These are phyloP conservation scores for Zalaria sp. DNA, from an alignment of 2,329 filamentous ascomycete genomes.

Conservation along the genomic window DNA sequence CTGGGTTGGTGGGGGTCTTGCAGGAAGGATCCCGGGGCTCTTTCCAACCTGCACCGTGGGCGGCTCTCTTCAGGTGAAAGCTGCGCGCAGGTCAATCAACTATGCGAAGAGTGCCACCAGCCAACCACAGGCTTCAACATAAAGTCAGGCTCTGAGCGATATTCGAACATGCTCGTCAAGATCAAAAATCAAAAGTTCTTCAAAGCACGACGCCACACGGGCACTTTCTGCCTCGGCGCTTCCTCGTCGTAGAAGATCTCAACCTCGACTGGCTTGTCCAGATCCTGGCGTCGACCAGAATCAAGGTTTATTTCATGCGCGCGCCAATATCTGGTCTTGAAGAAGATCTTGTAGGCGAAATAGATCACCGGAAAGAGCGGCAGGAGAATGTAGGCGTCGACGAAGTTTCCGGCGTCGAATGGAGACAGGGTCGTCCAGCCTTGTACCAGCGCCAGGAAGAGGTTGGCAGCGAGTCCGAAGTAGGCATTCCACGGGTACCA, in stretches of 20 bases:
- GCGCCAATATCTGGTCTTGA: conserved; percentile 21
- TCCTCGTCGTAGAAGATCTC: no score
- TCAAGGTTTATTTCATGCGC: conserved; percentile 27
- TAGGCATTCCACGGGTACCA: conserved; percentile 40
- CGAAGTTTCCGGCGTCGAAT: conserved; percentile 35
- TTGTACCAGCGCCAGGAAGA: conserved; percentile 37
- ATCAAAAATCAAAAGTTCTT: no score
- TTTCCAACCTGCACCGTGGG: conserved; percentile 9
- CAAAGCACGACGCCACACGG: no score
- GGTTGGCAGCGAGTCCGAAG: conserved; percentile 31
- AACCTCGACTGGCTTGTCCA: conserved; percentile 13
- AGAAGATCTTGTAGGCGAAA: conserved; percentile 31
- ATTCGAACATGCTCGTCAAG: no score
- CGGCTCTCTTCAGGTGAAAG: background rate
- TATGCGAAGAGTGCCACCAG: no score
- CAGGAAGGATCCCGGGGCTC: background rate
- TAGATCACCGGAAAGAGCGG: conserved; percentile 35
- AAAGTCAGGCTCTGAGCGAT: no score
- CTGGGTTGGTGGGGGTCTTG: conserved; percentile 17
- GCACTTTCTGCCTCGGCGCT: no score
- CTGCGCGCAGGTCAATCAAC: no score
- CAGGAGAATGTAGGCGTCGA: conserved; percentile 41
- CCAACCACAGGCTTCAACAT: no score
- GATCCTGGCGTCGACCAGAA: conserved; percentile 23
- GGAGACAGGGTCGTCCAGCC: conserved; percentile 40